Conservation (phyloP, 108 stramenopile species). For the Skeletonema marinoi region DNA sequence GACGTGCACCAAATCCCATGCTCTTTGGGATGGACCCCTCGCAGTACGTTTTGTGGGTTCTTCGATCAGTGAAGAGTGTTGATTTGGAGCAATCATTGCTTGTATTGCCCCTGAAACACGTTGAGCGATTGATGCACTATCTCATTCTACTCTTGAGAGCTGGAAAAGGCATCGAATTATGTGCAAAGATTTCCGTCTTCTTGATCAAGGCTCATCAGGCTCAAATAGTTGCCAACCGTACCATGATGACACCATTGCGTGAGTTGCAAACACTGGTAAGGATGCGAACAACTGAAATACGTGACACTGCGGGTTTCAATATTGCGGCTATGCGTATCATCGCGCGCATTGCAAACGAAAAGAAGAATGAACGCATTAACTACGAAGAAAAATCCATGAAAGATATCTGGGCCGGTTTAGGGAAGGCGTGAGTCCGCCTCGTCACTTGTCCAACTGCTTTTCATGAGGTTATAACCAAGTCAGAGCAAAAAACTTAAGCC, state of each 20-base stretch:
- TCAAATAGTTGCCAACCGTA: constrained; percentile 61
- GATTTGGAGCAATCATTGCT: constrained; percentile 94
- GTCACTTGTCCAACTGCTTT: no score
- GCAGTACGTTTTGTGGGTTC: constrained; percentile 83
- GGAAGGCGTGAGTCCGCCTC: not conserved
- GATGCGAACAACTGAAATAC: constrained; percentile 58
- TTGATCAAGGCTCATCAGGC: constrained; percentile 77
- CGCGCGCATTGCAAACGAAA: constrained; percentile 48
- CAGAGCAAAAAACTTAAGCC: not conserved
- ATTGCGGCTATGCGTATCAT: constrained; percentile 72
- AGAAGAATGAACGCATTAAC: constrained; percentile 33
- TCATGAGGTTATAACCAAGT: no score
- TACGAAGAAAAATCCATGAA: constrained; percentile 22
- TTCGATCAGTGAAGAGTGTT: constrained; percentile 82
- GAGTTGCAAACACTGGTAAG: constrained; percentile 68
- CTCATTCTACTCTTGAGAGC: constrained; percentile 62
- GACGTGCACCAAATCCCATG: constrained; percentile 69
- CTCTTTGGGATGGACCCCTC: constrained; percentile 87
- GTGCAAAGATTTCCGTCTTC: constrained; percentile 72
- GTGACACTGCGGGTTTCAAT: constrained; percentile 82
- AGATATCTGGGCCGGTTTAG: constrained; percentile 76
- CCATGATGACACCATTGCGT: constrained; percentile 66
- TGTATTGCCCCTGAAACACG: constrained; percentile 82
- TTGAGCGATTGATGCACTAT: constrained; percentile 78
- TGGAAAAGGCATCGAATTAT: constrained; percentile 83